Conservation (phyloP, 768 basidiomycete species). For the Serendipita sp. region DNA sequence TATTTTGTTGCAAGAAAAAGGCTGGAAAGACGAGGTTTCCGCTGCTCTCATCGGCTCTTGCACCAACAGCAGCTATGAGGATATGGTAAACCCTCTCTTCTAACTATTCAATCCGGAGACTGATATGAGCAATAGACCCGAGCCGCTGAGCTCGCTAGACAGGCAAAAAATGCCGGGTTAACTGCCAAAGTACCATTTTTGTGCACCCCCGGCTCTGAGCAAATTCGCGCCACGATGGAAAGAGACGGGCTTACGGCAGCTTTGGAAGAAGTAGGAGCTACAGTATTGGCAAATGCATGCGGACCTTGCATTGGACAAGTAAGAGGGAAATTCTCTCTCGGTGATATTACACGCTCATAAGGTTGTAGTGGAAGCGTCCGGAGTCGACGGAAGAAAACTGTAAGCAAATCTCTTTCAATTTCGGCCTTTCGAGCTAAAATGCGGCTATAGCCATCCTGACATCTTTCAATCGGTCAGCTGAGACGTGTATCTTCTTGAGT, state of each 20-base stretch:
- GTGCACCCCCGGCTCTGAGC: slow-evolving; percentile 84
- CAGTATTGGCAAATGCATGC: slow-evolving; percentile 93
- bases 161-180: slow-evolving; percentile 74
- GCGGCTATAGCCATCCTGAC: slow-evolving; percentile 95
- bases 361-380: slow-evolving; percentile 66
- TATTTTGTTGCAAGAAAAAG: slow-evolving; percentile 59
- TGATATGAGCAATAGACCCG: slow-evolving; percentile 40
- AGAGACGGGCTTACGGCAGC: slow-evolving; percentile 73
- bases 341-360: neutral
- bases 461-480: slow-evolving; percentile 71
- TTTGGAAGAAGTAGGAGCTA: slow-evolving; percentile 79
- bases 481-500: neutral
- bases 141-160: slow-evolving; percentile 78
- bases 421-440: no score
- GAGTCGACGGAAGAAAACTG: slow-evolving; percentile 50
- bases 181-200: slow-evolving; percentile 68
- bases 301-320: slow-evolving; percentile 98
- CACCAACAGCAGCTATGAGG: slow-evolving; percentile 96
- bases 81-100: slow-evolving; percentile 41
- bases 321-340: slow-evolving; percentile 10
- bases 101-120: slow-evolving; percentile 7
- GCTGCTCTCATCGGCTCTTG: slow-evolving; percentile 95
- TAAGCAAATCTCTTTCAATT: slow-evolving; percentile 40
- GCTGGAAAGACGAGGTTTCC: slow-evolving; percentile 87
- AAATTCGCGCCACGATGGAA: slow-evolving; percentile 95